A percentile compares a stretch with the other conserved stretches of the same genome.
Conservation (phyloP, 2,329 filamentous ascomycete genomes). For the Fonsecaea erecta region DNA sequence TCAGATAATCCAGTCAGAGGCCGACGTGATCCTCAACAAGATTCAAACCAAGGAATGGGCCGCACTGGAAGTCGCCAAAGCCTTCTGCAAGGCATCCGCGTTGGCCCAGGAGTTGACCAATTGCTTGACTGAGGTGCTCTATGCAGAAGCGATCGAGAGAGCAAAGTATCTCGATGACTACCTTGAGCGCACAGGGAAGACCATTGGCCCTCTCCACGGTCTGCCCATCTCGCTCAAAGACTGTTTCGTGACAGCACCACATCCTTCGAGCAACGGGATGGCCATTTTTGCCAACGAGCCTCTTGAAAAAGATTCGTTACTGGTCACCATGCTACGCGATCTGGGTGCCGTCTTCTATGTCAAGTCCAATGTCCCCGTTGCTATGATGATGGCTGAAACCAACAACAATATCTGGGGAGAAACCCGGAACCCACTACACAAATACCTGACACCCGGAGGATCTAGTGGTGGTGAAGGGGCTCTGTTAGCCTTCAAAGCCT, state of each 20-base stretch:
- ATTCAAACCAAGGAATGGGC: constrained; percentile 51
- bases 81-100: constrained; percentile 58
- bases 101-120: constrained; percentile 53
- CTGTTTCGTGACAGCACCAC: constrained; percentile 36
- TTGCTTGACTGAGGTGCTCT: constrained; percentile 63
- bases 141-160: constrained; percentile 56
- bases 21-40: constrained; percentile 43
- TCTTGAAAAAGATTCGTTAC: constrained; percentile 37
- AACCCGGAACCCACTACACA: constrained; percentile 46
- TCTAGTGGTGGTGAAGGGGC: constrained; percentile 46
- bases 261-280: constrained; percentile 46
- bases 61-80: constrained; percentile 58
- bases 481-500: constrained; percentile 42
- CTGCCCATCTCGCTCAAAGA: constrained; percentile 62
- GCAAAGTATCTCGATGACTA: constrained; percentile 60
- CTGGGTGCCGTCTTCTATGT: constrained; percentile 57
- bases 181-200: constrained; percentile 50
- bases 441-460: constrained; percentile 43
- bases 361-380: constrained; percentile 59
- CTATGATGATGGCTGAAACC: constrained; percentile 53
- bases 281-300: constrained; percentile 45
- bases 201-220: constrained; percentile 69
- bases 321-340: constrained; percentile 47
- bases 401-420: constrained; percentile 51
- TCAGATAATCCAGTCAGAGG: constrained; percentile 53